A percentile compares a stretch with the other conserved stretches of the same genome.
These are phyloP conservation scores for Microbotryum violaceum DNA, from an alignment of 1,284 basidiomycete genomes.

Conservation along the genomic window DNA sequence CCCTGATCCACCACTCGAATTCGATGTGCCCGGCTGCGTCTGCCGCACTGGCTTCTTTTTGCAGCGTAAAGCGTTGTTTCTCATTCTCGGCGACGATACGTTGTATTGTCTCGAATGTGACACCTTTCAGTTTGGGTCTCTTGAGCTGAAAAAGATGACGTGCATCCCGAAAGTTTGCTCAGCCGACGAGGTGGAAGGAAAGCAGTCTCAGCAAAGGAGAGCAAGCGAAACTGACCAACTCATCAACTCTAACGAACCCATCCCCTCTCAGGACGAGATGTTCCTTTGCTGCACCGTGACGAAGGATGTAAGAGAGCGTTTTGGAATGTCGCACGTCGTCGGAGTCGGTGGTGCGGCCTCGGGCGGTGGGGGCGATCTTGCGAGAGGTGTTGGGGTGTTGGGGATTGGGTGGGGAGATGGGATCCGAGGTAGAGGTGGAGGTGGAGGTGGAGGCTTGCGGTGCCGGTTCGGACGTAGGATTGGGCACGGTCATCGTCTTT, in stretches of 20 bases:
- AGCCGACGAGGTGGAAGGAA: too few species aligned
- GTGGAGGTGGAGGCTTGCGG: too few species aligned
- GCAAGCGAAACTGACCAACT: conserved; percentile 50
- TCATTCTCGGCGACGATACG: conserved; percentile 64
- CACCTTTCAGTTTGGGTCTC: conserved; percentile 49
- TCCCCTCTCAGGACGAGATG: conserved; percentile 64
- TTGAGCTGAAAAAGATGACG: conserved; percentile 38
- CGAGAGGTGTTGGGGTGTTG: too few species aligned
- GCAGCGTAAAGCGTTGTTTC: conserved; percentile 68
- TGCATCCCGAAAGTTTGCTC: too few species aligned
- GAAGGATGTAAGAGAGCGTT: conserved; percentile 71
- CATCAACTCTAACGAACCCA: conserved; percentile 65
- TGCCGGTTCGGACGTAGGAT: too few species aligned
- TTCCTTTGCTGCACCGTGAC: conserved; percentile 73
- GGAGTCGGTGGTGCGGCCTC: conserved; percentile 43
- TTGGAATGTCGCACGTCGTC: conserved; percentile 56
- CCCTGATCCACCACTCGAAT: conserved; percentile 70
- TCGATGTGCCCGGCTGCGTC: conserved; percentile 19
- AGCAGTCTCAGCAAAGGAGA: too few species aligned
- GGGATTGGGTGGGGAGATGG: too few species aligned
- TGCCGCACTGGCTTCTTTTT: conserved; percentile 45
- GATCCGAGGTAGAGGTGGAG: too few species aligned
- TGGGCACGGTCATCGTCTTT: too few species aligned
- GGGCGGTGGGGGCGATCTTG: conserved; percentile 13
- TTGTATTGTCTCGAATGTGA: conserved; percentile 56